phyloP scores from a whole-genome alignment of 495 filamentous ascomycete species.

The Penicillium egyptiacum region DNA sequence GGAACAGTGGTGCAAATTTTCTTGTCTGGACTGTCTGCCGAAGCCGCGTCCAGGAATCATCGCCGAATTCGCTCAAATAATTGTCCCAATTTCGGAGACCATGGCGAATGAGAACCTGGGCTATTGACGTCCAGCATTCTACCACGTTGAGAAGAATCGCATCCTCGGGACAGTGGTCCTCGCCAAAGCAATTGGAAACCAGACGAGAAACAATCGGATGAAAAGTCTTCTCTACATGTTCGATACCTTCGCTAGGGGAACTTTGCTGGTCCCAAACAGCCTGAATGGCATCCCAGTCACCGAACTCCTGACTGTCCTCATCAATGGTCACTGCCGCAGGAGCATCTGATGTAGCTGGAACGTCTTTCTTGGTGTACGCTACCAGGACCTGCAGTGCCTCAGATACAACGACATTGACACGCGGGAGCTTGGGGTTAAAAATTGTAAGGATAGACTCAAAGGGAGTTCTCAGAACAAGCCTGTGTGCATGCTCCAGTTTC shows the following conservation, averaged over 20 bases:
- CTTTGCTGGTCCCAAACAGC: constrained; percentile 44
- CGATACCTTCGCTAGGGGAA: constrained; percentile 26
- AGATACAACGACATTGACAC: constrained; percentile 39
- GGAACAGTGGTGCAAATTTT: constrained; percentile 62
- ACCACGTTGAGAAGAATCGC: constrained; percentile 54
- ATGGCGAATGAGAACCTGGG: constrained; percentile 49
- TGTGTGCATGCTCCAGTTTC: constrained; percentile 36
- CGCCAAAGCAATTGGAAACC: constrained; percentile 69
- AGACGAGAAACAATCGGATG: constrained; percentile 56
- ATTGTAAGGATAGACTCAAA: constrained; percentile 38
- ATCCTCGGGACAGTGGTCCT: constrained; percentile 59
- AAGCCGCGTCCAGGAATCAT: constrained; percentile 61
- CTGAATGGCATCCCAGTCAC: constrained; percentile 62
- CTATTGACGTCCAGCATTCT: constrained; percentile 59
- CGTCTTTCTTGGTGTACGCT: constrained; percentile 40
- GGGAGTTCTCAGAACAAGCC: constrained; percentile 37
- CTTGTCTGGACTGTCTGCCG: constrained; percentile 63
- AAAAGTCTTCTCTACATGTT: constrained; percentile 44
- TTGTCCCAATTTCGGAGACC: constrained; percentile 53
- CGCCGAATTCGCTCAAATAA: constrained; percentile 57
- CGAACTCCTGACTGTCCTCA: constrained; percentile 76
- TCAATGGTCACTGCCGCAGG: constrained; percentile 25
- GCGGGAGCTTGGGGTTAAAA: constrained; percentile 38
- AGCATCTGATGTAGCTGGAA: constrained; percentile 11
- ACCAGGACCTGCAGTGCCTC: constrained; percentile 40